phyloP scores from a whole-genome alignment of 1,284 basidiomycete species.

The Inonotus hispidus region DNA sequence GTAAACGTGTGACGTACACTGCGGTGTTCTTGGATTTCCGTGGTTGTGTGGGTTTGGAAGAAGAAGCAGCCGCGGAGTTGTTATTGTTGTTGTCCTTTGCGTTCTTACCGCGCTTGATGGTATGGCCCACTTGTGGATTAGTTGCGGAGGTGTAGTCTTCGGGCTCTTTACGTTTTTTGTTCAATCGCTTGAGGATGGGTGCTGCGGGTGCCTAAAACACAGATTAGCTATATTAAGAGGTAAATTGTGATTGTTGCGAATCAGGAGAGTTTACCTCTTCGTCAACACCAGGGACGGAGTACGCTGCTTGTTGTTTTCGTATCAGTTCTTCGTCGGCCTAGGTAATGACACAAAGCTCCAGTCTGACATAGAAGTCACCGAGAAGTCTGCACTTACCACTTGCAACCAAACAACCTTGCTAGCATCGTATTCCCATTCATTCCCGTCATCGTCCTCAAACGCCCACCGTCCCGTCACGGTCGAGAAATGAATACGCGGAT shows the following conservation, averaged over 20 bases:
- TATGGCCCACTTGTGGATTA: constrained; percentile 39
- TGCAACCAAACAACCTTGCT: constrained; percentile 75
- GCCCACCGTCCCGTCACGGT: constrained; percentile 76
- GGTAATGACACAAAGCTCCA: constrained; percentile 15
- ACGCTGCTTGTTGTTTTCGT: constrained; percentile 87
- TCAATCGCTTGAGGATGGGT: constrained; percentile 71
- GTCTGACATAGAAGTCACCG: neutral
- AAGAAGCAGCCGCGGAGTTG: constrained; percentile 32
- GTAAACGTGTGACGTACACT: constrained; percentile 86
- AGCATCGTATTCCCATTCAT: constrained; percentile 85
- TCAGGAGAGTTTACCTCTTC: constrained; percentile 64
- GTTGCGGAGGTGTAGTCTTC: constrained; percentile 70
- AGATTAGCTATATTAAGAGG: constrained; percentile 16
- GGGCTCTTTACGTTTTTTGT: constrained; percentile 77
- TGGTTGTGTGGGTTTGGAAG: constrained; percentile 29
- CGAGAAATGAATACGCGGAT: constrained; percentile 78
- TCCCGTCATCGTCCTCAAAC: constrained; percentile 83
- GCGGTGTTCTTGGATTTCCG: constrained; percentile 85
- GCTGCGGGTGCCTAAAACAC: constrained; percentile 68
- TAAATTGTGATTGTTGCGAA: neutral
- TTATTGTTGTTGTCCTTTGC: constrained; percentile 33
- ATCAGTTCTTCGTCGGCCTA: constrained; percentile 80
- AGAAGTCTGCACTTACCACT: constrained; percentile 50
- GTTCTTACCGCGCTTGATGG: constrained; percentile 60
- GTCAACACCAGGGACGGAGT: constrained; percentile 85